Evolutionary conservation across 768 basidiomycete genomes (phyloP).

Genomic region (Lentinula raphanica): DNA sequence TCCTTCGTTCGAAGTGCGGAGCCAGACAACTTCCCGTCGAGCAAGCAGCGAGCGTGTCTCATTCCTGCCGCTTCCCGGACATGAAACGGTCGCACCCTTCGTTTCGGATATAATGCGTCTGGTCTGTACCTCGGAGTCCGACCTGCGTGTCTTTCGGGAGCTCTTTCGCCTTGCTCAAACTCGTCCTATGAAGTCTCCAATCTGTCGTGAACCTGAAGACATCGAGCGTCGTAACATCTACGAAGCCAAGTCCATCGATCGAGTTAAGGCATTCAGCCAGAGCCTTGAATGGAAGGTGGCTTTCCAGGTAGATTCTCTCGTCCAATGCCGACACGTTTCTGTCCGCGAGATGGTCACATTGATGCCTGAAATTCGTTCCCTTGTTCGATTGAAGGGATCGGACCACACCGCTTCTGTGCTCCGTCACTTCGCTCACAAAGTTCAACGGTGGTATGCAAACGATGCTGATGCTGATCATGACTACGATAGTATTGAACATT

Average conservation of each 20-base stretch:
- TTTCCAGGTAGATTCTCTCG: conserved; percentile 51
- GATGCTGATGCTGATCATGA: conserved; percentile 6
- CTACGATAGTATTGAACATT: conserved; percentile 3
- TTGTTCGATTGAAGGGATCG: background rate
- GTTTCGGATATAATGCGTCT: conserved; percentile 38
- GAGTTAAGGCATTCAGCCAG: conserved; percentile 25
- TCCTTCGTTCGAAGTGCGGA: conserved; percentile 26
- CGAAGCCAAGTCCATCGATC: no score
- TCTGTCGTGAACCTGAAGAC: conserved; percentile 30
- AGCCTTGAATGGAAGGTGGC: conserved; percentile 45
- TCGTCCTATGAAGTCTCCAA: conserved; percentile 21
- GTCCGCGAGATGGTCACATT: conserved; percentile 39
- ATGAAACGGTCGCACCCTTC: conserved; percentile 43
- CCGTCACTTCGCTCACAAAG: conserved; percentile 29
- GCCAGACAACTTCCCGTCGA: background rate
- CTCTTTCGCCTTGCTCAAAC: conserved; percentile 32
- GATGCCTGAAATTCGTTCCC: conserved; percentile 1
- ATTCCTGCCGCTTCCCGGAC: background rate
- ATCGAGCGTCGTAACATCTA: conserved; percentile 42
- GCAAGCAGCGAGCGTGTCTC: background rate
- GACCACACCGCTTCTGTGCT: conserved; percentile 25
- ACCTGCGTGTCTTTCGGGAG: conserved; percentile 32
- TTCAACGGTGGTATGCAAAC: conserved; percentile 17
- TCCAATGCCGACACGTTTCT: conserved; percentile 39
- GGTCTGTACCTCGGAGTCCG: conserved; percentile 30